Evolutionary conservation across 2,329 filamentous ascomycete species (phyloP).

Genomic region (Diaporthe velutina): DNA sequence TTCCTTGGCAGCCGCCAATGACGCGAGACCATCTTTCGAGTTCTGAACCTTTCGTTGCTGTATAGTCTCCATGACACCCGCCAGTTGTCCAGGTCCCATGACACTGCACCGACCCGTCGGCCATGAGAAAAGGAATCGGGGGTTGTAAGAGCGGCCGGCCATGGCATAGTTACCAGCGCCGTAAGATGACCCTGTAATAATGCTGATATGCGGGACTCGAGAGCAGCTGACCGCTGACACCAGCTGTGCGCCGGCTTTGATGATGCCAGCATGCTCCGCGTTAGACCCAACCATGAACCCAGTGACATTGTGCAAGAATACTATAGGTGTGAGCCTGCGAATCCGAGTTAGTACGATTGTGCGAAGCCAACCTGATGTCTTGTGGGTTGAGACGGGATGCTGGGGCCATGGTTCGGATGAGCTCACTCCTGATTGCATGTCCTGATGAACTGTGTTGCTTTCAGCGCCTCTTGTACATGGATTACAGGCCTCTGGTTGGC

Average conservation of each 20-base stretch:
- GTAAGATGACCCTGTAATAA: conserved; percentile 59
- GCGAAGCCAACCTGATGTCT: too few species aligned
- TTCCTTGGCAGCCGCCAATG: neutral
- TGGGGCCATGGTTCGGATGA: too few species aligned
- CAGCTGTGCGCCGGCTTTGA: conserved; percentile 58
- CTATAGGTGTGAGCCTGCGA: conserved; percentile 52
- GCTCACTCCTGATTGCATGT: conserved; percentile 57
- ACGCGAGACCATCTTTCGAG: neutral
- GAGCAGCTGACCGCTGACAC: conserved; percentile 59
- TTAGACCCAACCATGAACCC: conserved; percentile 62
- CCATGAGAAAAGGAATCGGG: conserved; percentile 58
- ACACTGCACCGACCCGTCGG: conserved; percentile 54
- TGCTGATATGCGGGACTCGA: conserved; percentile 57
- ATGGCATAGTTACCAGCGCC: conserved; percentile 62
- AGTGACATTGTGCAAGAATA: conserved; percentile 62
- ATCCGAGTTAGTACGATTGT: neutral
- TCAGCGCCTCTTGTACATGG: conserved; percentile 51
- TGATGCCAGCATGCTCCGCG: conserved; percentile 57
- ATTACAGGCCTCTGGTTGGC: conserved; percentile 4
- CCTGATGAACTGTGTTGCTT: conserved; percentile 57
- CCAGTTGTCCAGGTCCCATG: conserved; percentile 56
- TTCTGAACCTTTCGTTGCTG: neutral
- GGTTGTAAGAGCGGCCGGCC: conserved; percentile 57
- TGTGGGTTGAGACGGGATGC: too few species aligned
- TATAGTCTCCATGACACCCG: conserved; percentile 50